Conservation (phyloP, 148 eudicot genomes). For the Chenopodium berlandieri region DNA sequence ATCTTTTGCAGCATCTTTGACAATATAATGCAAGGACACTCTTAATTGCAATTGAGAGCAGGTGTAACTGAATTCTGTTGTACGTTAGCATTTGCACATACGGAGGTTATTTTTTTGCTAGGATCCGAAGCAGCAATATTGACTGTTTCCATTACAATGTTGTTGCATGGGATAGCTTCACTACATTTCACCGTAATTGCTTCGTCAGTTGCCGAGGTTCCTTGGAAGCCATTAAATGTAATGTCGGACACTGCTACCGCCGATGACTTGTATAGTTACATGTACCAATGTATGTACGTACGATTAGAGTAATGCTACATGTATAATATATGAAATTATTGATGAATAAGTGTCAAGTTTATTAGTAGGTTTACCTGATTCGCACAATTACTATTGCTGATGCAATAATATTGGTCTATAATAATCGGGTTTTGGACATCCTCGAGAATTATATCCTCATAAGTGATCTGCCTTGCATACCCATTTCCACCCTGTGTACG, state of each 20-base stretch:
- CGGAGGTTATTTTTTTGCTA: background rate
- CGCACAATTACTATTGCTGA: too few species aligned
- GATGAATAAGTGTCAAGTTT: background rate
- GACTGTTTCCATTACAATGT: background rate
- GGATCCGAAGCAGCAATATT: background rate
- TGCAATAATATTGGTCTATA: slow-evolving; percentile 50
- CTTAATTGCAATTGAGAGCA: background rate
- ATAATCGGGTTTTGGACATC: slow-evolving; percentile 42
- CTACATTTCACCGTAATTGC: slow-evolving; percentile 27
- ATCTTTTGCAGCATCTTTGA: background rate
- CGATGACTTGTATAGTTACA: background rate
- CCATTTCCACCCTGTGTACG: slow-evolving; percentile 48
- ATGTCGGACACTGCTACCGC: slow-evolving; percentile 12
- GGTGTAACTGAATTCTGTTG: background rate
- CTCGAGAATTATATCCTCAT: slow-evolving; percentile 30
- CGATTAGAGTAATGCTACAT: too few species aligned
- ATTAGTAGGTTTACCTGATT: background rate
- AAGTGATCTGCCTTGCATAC: slow-evolving; percentile 43
- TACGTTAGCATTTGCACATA: slow-evolving; percentile 8
- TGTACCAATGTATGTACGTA: too few species aligned
- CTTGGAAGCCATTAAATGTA: slow-evolving; percentile 11
- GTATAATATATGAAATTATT: too few species aligned
- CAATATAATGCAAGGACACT: background rate
- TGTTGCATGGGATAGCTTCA: background rate
- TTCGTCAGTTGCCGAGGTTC: slow-evolving; percentile 12